These are phyloP conservation scores for Filosporella fistucella DNA, from an alignment of 495 filamentous ascomycete genomes.

Conservation along the genomic window DNA sequence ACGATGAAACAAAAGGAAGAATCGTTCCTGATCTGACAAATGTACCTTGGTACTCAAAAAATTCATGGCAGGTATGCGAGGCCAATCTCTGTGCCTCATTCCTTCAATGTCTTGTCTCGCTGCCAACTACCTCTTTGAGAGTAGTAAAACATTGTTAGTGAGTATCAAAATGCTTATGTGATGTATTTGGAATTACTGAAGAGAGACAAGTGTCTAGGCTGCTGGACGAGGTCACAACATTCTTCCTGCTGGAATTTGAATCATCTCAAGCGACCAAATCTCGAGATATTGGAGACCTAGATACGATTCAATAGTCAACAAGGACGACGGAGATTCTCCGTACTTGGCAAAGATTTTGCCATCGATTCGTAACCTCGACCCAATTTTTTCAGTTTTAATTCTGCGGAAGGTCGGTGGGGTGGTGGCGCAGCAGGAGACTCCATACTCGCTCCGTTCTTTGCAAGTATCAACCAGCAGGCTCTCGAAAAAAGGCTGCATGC, in stretches of 20 bases:
- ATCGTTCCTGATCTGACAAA: no score
- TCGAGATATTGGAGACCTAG: background rate
- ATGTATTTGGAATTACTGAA: background rate
- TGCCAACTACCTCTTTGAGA: background rate
- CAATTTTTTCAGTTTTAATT: constrained; percentile 1
- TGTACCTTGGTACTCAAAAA: no score
- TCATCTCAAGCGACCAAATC: background rate
- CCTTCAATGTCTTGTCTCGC: background rate
- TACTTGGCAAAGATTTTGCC: background rate
- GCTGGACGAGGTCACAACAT: background rate
- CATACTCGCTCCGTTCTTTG: background rate
- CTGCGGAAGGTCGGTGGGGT: constrained; percentile 3
- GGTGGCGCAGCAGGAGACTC: constrained; percentile 15
- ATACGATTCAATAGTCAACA: no score
- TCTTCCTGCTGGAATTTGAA: background rate
- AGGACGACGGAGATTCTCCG: no score
- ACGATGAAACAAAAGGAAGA: no score
- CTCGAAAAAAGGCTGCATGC: constrained; percentile 10
- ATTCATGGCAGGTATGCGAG: no score
- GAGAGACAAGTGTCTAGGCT: background rate
- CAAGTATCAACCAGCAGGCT: background rate
- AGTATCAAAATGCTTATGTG: no score
- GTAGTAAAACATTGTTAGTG: background rate
- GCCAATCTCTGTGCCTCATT: no score
- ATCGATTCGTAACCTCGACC: constrained; percentile 11